phyloP scores from a whole-genome alignment of 2,329 filamentous ascomycete species.

The Didymella glomerata region DNA sequence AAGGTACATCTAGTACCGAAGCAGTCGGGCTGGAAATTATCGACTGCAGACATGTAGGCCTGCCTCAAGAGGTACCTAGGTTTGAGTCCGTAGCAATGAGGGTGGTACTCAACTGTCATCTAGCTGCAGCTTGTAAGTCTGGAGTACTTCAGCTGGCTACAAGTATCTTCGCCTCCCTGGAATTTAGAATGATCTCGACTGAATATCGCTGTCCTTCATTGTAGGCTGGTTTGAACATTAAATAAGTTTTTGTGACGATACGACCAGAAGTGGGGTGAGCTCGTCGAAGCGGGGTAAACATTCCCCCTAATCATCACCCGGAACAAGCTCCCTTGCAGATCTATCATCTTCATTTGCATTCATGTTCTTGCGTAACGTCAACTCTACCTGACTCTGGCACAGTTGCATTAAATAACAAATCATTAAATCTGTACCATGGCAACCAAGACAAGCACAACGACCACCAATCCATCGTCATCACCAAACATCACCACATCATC shows the following conservation, averaged over 20 bases:
- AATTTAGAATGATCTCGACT: too few relatives aligned
- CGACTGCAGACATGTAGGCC: background rate
- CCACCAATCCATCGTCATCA: background rate
- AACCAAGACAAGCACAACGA: background rate
- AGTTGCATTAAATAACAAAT: background rate
- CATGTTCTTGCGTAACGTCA: background rate
- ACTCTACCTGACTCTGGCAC: background rate
- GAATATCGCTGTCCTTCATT: background rate
- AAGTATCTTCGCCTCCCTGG: too few relatives aligned
- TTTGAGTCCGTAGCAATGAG: background rate
- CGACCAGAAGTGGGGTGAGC: conserved; percentile 8
- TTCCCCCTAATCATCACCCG: background rate
- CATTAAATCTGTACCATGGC: background rate
- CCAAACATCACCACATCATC: background rate
- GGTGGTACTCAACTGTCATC: too few relatives aligned
- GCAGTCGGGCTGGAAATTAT: background rate
- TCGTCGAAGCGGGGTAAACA: conserved; percentile 6
- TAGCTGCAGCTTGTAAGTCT: too few relatives aligned
- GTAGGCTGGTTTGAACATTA: background rate
- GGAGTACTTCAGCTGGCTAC: too few relatives aligned
- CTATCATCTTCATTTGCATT: background rate
- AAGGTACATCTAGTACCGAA: background rate
- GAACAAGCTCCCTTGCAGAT: background rate
- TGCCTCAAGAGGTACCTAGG: background rate
- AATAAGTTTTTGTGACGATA: background rate